Evolutionary conservation across 345 rosid species (phyloP).

Genomic region (Heritiera littoralis): DNA sequence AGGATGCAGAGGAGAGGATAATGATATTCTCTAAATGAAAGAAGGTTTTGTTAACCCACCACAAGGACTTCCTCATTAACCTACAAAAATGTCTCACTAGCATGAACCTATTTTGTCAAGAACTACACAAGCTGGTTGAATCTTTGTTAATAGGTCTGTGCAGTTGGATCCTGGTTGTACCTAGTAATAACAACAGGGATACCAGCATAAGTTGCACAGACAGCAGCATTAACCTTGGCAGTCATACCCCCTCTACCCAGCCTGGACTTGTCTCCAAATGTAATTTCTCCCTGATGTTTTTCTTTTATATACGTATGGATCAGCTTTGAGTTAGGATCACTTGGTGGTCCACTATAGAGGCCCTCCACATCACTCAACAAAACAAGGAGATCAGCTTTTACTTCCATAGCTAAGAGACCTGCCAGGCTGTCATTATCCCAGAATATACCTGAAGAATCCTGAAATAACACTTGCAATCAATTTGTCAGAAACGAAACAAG

Average conservation of each 20-base stretch:
- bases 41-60: background rate
- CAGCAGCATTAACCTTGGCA: constrained; percentile 78
- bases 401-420: constrained; percentile 65
- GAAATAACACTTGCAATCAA: constrained; percentile 24
- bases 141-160: background rate
- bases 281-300: constrained; percentile 63
- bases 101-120: background rate
- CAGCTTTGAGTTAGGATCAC: constrained; percentile 63
- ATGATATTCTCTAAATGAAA: background rate
- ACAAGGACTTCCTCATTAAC: background rate
- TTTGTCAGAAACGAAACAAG: constrained; percentile 5
- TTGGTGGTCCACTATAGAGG: constrained; percentile 75
- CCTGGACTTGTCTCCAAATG: constrained; percentile 79
- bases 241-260: constrained; percentile 86
- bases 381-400: constrained; percentile 72
- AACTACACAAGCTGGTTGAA: background rate
- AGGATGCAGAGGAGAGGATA: background rate
- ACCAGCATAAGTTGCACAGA: constrained; percentile 61
- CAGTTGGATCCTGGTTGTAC: constrained; percentile 29
- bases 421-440: constrained; percentile 88
- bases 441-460: constrained; percentile 82
- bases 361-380: constrained; percentile 76
- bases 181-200: constrained; percentile 76
- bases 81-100: background rate
- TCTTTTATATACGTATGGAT: constrained; percentile 62